Percentiles rank a stretch among this genome's conserved stretches.
Evolutionary conservation across 2,329 filamentous ascomycete species (phyloP).

Genomic region (Aspergillus phoenicis): DNA sequence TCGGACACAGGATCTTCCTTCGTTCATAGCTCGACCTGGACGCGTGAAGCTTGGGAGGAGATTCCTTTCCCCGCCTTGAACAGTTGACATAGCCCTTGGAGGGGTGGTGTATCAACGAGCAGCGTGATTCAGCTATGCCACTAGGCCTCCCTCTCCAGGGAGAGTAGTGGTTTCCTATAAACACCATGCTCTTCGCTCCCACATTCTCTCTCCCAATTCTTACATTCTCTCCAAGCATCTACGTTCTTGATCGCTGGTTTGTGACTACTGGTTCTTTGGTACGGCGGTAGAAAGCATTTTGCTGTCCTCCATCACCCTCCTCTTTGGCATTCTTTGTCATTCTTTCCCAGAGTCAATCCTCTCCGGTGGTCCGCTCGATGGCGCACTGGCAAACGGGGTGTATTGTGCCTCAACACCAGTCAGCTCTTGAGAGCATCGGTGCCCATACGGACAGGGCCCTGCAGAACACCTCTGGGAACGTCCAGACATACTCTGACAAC

Average conservation of each 20-base stretch:
- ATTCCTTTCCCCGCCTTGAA: constrained; percentile 31
- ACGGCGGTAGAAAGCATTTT: constrained; percentile 43
- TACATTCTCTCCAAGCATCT: constrained; percentile 46
- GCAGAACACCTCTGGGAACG: constrained; percentile 48
- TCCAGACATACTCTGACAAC: constrained; percentile 44
- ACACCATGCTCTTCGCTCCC: constrained; percentile 45
- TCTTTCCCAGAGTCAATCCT: constrained; percentile 40
- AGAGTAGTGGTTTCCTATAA: constrained; percentile 42
- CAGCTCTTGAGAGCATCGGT: constrained; percentile 38
- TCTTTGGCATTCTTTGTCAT: constrained; percentile 46
- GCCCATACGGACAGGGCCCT: constrained; percentile 42
- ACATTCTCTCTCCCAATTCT: constrained; percentile 48
- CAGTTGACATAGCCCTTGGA: constrained; percentile 40
- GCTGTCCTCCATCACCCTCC: constrained; percentile 33
- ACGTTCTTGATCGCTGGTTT: constrained; percentile 42
- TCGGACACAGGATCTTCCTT: constrained; percentile 31
- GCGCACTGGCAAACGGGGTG: constrained; percentile 46
- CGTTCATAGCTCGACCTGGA: constrained; percentile 34
- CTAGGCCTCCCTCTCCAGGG: constrained; percentile 33
- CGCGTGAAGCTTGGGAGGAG: constrained; percentile 35
- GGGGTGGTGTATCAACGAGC: constrained; percentile 37
- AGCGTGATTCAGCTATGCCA: constrained; percentile 40
- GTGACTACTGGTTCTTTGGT: constrained; percentile 42
- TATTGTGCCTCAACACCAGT: constrained; percentile 41
- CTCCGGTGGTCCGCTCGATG: constrained; percentile 38